Base-by-base conservation (phyloP, 768 basidiomycete genomes). In the Boletus subparvulus region DNA sequence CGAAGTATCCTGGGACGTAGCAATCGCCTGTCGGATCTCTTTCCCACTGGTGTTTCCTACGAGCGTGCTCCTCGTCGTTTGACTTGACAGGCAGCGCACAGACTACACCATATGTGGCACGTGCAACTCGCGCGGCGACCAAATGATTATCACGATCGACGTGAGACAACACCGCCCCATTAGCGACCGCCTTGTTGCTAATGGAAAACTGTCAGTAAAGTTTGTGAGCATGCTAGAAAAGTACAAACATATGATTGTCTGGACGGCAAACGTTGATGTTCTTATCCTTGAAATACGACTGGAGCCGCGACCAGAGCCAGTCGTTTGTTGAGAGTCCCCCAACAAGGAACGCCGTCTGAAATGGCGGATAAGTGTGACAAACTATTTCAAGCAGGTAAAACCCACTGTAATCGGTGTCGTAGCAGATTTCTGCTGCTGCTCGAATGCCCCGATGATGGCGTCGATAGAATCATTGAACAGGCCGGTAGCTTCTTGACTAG, bases 1-100 rank as follows among this genome's bases (percentile, higher is more conserved):
- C 61, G 19, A 63, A 63, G 41, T 44, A 62, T 3, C 54, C 57
- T 9, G 62, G 62, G 49, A 62, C 59, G 11, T 46, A 56, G 48
- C 30, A 9, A 10, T 52, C 42, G 2, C 59, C 59, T 3, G 47
- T 46, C 9, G 59, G 44, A 30, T 62, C 54, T 3, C 4, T 37
- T 41, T 62, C 61, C 59, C 61, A 61, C 5, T 24, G 6, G 2
- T 16, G 7, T 44, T 54, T 54, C 49, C 60, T 59, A 40, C 19
- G 33, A 13, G 47, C 7, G 30, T 59, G 57, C 19, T 61, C 51
- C 13, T 32, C 37, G 3, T 61, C 21, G 2, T 35, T 50, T 26
- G 16, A 8, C 7, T 61, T 41, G 33, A 50, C 60, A 14, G 51
- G 13, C 4, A 61, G 8, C 17, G 47, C 46, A 50, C 56, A 58